These are phyloP conservation scores for Toxoplasma gondii DNA, from an alignment of 169 alveolate genomes.

Conservation along the genomic window DNA sequence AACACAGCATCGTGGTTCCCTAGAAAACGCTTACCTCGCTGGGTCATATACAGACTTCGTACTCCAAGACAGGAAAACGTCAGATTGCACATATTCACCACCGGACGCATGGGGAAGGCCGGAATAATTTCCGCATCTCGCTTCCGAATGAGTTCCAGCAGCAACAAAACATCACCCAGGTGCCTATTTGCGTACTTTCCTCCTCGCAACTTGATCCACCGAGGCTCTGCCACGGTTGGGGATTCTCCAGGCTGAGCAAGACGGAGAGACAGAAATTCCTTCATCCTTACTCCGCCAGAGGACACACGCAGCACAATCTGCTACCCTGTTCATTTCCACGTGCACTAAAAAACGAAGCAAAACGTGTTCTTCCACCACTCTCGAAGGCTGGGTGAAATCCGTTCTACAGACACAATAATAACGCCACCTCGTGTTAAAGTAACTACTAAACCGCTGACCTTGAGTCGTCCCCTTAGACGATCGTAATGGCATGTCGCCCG, in stretches of 20 bases:
- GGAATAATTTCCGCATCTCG: conserved; percentile 84
- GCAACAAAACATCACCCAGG: conserved; percentile 80
- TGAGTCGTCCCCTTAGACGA: conserved; percentile 65
- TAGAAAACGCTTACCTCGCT: conserved; percentile 48
- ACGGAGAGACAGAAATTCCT: background rate
- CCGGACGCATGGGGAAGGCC: conserved; percentile 87
- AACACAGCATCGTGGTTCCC: no score
- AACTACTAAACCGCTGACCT: conserved; percentile 37
- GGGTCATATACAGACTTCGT: conserved; percentile 77
- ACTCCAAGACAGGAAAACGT: conserved; percentile 80
- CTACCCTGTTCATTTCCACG: no score
- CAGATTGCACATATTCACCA: conserved; percentile 77
- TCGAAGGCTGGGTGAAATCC: no score
- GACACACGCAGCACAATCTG: no score
- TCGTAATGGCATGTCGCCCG: conserved; percentile 78
- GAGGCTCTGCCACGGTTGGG: conserved; percentile 77
- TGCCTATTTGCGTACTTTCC: conserved; percentile 57
- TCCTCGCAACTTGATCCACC: conserved; percentile 88
- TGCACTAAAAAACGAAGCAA: no score
- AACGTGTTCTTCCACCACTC: no score
- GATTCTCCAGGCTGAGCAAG: conserved; percentile 49
- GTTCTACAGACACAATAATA: no score
- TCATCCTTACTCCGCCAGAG: background rate
- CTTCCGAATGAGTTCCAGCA: conserved; percentile 82
- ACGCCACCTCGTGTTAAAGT: background rate